phyloP scores from a whole-genome alignment of 306 rosid genomes.

The Styphnolobium japonicum region DNA sequence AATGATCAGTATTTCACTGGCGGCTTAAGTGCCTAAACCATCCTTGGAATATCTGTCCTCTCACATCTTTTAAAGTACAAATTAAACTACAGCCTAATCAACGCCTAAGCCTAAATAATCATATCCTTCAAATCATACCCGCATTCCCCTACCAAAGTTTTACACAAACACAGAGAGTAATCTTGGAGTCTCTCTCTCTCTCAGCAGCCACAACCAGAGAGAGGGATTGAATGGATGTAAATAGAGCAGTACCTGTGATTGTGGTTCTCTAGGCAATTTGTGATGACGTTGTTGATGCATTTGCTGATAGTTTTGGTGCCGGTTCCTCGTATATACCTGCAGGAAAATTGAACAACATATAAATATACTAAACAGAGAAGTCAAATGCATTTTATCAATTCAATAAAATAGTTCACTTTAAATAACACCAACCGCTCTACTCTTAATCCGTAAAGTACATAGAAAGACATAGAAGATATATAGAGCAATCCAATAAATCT shows the following conservation, averaged over 20 bases:
- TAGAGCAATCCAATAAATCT: background rate
- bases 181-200: background rate
- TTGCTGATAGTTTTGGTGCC: background rate
- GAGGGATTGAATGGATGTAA: background rate
- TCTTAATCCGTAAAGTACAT: background rate
- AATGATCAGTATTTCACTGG: background rate
- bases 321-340: conserved; percentile 20
- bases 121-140: conserved; percentile 1
- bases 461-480: background rate
- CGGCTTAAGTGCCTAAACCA: background rate
- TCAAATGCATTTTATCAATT: conserved; percentile 3
- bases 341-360: background rate
- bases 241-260: conserved; percentile 13
- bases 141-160: background rate
- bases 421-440: background rate
- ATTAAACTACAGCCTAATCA: background rate
- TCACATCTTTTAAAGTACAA: conserved; percentile 8
- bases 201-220: background rate
- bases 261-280: conserved; percentile 19
- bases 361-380: background rate
- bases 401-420: background rate
- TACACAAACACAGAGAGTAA: too few species aligned
- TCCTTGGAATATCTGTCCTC: background rate
- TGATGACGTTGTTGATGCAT: background rate
- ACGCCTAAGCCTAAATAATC: background rate